Conservation (phyloP, 1,139 yeast genomes). For the Scheffersomyces stambukii region DNA sequence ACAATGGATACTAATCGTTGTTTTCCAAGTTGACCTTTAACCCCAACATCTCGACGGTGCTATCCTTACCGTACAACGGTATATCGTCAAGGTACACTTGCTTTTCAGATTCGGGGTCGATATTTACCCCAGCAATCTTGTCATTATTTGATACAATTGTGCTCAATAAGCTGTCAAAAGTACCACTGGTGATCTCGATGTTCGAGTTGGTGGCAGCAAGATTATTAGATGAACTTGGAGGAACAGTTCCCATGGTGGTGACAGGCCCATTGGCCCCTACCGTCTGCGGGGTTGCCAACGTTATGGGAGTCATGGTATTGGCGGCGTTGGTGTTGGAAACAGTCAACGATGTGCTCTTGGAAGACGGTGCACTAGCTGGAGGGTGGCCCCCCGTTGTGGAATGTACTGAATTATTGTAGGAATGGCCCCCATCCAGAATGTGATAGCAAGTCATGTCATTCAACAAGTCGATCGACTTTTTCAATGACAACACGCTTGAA, state of each 20-base stretch:
- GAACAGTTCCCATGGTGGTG: constrained; percentile 11
- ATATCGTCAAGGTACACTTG: constrained; percentile 35
- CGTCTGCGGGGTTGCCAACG: constrained; percentile 21
- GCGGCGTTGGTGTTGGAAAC: constrained; percentile 11
- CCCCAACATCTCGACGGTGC: constrained; percentile 36
- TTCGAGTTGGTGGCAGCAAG: constrained; percentile 10
- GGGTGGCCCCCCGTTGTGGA: constrained; percentile 2
- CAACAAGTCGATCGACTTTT: constrained; percentile 31
- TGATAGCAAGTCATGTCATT: constrained; percentile 33
- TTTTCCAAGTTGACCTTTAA: constrained; percentile 22
- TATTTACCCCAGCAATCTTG: constrained; percentile 1
- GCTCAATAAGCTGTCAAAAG: constrained; percentile 30
- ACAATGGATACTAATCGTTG: too few relatives aligned
- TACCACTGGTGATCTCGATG: constrained; percentile 24
- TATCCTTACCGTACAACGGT: constrained; percentile 37
- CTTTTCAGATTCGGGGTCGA: constrained; percentile 11
- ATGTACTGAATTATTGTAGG: constrained; percentile 17
- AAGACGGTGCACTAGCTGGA: constrained; percentile 6
- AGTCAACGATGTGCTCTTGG: constrained; percentile 8
- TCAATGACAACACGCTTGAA: constrained; percentile 33
- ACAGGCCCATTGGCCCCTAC: constrained; percentile 18
- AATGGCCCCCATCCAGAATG: constrained; percentile 36
- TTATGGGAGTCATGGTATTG: constrained; percentile 16
- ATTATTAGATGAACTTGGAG: constrained; percentile 10
- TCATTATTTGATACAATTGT: constrained; percentile 16